phyloP scores from a whole-genome alignment of 73 alveolate genomes.

The Loxodes magnus region DNA sequence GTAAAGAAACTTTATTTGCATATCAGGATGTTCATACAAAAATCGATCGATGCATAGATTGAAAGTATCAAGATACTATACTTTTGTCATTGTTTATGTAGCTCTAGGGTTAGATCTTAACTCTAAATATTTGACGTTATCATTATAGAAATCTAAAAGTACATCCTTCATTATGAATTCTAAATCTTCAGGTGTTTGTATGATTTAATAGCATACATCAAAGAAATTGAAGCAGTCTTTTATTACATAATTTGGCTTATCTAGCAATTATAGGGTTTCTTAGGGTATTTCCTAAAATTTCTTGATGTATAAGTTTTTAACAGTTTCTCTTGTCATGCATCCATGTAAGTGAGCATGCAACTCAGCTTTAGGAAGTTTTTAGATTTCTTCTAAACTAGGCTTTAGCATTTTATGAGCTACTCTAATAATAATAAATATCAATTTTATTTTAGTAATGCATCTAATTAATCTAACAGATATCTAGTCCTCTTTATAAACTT shows the following conservation, averaged over 20 bases:
- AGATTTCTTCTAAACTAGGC: no score
- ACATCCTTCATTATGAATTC: constrained; percentile 59
- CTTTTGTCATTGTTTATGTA: constrained; percentile 45
- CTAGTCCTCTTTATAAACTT: no score
- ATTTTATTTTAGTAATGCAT: no score
- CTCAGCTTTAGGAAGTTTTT: no score
- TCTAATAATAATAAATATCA: no score
- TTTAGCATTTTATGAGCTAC: no score
- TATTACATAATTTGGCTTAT: constrained; percentile 30
- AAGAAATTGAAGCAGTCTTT: constrained; percentile 62
- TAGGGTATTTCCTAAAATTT: constrained; percentile 46
- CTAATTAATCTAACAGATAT: no score
- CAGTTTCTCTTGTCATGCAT: constrained; percentile 68
- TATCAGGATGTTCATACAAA: constrained; percentile 29
- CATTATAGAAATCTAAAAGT: constrained; percentile 65
- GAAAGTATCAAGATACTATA: constrained; percentile 53
- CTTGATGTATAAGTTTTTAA: no score
- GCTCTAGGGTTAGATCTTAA: constrained; percentile 81
- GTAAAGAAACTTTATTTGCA: constrained; percentile 52
- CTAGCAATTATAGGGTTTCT: constrained; percentile 33
- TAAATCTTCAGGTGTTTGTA: constrained; percentile 39
- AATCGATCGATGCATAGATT: constrained; percentile 45
- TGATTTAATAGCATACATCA: constrained; percentile 39
- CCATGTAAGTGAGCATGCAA: constrained; percentile 90
- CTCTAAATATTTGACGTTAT: constrained; percentile 71